Percentiles rank a stretch among this genome's conserved stretches.
phyloP scores from a whole-genome alignment of 768 basidiomycete species.

The Tylopilus rubrobrunneus region DNA sequence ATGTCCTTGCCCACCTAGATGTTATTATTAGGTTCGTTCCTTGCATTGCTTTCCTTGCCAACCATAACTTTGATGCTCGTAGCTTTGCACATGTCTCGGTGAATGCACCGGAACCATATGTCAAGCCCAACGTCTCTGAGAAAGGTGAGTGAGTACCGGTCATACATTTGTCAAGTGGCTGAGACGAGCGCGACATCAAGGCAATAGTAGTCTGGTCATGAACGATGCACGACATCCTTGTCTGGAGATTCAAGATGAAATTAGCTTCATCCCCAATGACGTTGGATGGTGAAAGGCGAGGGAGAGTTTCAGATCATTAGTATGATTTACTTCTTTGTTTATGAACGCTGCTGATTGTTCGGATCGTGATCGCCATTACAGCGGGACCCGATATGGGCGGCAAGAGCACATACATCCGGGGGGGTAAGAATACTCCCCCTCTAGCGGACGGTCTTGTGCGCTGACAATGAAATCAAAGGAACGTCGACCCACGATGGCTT shows the following conservation, averaged over 20 bases:
- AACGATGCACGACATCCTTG: slow-evolving; percentile 93
- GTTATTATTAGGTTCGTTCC: slow-evolving; percentile 77
- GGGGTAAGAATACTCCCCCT: slow-evolving; percentile 41
- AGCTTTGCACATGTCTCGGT: slow-evolving; percentile 92
- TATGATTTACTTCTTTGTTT: slow-evolving; percentile 30
- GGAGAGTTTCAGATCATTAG: slow-evolving; percentile 97
- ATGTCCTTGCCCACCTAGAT: slow-evolving; percentile 84
- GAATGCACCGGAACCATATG: slow-evolving; percentile 81
- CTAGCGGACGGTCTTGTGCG: background rate
- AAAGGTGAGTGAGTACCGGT: slow-evolving; percentile 49
- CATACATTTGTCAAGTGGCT: background rate
- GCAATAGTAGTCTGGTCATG: slow-evolving; percentile 75
- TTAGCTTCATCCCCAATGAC: slow-evolving; percentile 94
- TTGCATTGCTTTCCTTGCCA: background rate
- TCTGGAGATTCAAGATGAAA: slow-evolving; percentile 92
- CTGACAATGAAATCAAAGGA: slow-evolving; percentile 41
- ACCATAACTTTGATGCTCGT: background rate
- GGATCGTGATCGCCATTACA: slow-evolving; percentile 23
- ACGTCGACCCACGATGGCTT: slow-evolving; percentile 98
- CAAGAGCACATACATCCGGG: slow-evolving; percentile 94
- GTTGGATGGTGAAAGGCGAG: slow-evolving; percentile 91
- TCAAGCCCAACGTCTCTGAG: slow-evolving; percentile 77
- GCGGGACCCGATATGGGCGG: slow-evolving; percentile 99
- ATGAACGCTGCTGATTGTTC: background rate
- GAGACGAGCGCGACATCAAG: slow-evolving; percentile 35